phyloP scores from a whole-genome alignment of 1,284 basidiomycete species.

The Tilletia indica region DNA sequence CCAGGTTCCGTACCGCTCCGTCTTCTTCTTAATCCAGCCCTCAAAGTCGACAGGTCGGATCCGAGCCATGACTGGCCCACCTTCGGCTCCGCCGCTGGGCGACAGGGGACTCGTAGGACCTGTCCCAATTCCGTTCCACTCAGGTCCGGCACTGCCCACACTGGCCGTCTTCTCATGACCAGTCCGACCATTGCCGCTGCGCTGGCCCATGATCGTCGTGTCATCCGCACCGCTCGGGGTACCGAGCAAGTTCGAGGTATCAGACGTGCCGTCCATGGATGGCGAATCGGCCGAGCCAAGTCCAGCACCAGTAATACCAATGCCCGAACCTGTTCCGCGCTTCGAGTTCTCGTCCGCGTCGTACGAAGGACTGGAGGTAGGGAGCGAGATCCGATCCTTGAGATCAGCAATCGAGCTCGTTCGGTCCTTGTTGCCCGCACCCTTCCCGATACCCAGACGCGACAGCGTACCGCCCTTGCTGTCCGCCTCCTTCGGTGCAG shows the following conservation, averaged over 20 bases:
- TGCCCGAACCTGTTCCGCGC: constrained; percentile 21
- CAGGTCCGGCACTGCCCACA: constrained; percentile 24
- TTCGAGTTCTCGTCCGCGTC: constrained; percentile 42
- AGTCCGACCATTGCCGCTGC: not conserved
- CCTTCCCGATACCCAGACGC: constrained; percentile 33
- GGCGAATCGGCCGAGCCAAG: constrained; percentile 17
- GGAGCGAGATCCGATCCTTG: constrained; percentile 53
- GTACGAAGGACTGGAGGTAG: constrained; percentile 46
- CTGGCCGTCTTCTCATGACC: constrained; percentile 26
- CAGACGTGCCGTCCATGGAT: not conserved
- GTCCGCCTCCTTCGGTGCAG: constrained; percentile 28
- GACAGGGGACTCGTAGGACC: not conserved
- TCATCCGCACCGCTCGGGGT: too few species aligned
- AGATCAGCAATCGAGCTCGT: constrained; percentile 30
- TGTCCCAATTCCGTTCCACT: constrained; percentile 20
- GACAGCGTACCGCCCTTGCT: constrained; percentile 38
- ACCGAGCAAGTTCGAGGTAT: too few species aligned
- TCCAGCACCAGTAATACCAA: constrained; percentile 25
- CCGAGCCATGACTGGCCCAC: constrained; percentile 40
- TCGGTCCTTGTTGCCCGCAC: constrained; percentile 20
- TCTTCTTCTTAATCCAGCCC: constrained; percentile 92
- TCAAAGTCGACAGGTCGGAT: constrained; percentile 52
- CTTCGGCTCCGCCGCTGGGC: not conserved
- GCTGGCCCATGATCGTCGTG: too few species aligned
- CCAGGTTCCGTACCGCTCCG: constrained; percentile 90